phyloP scores from a whole-genome alignment of 495 filamentous ascomycete species.

The Annulohypoxylon bovei region DNA sequence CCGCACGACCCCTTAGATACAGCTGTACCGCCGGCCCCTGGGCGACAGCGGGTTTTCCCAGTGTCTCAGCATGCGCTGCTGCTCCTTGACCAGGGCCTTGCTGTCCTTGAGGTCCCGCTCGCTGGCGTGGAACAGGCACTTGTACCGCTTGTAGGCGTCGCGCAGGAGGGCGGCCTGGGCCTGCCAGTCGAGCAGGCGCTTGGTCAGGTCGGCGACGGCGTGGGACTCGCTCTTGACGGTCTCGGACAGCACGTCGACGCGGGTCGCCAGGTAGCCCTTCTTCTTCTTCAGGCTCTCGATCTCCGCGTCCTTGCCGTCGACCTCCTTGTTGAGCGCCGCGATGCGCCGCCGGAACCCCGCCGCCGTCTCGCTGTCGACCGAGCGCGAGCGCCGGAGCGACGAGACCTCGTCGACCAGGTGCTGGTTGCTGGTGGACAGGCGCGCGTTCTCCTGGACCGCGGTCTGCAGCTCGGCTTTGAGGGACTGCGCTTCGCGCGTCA shows the following conservation, averaged over 20 bases:
- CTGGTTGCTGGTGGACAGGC: conserved; percentile 28
- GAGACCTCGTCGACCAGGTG: conserved; percentile 28
- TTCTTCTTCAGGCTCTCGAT: conserved; percentile 26
- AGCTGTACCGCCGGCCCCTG: conserved; percentile 11
- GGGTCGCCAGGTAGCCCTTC: conserved; percentile 8
- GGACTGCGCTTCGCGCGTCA: conserved; percentile 39
- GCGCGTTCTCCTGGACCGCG: conserved; percentile 11
- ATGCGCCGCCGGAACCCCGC: conserved; percentile 22
- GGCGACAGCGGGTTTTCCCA: conserved; percentile 12
- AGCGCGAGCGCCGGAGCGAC: conserved; percentile 16
- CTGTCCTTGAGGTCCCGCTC: conserved; percentile 17
- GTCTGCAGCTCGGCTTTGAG: conserved; percentile 37
- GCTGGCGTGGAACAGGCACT: not conserved
- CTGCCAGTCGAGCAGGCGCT: not conserved
- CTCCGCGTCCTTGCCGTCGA: conserved; percentile 28
- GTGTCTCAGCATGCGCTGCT: conserved; percentile 12
- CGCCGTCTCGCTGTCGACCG: conserved; percentile 26
- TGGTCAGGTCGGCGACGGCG: not conserved
- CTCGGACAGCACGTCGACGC: conserved; percentile 26
- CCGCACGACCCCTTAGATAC: not conserved
- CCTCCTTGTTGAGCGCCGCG: conserved; percentile 29
- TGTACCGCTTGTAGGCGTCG: conserved; percentile 3
- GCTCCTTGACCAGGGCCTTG: conserved; percentile 22
- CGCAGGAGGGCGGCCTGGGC: conserved; percentile 10
- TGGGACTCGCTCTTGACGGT: conserved; percentile 20